Evolutionary conservation across 2,329 filamentous ascomycete species (phyloP).

Genomic region (Ascochyta lentis): DNA sequence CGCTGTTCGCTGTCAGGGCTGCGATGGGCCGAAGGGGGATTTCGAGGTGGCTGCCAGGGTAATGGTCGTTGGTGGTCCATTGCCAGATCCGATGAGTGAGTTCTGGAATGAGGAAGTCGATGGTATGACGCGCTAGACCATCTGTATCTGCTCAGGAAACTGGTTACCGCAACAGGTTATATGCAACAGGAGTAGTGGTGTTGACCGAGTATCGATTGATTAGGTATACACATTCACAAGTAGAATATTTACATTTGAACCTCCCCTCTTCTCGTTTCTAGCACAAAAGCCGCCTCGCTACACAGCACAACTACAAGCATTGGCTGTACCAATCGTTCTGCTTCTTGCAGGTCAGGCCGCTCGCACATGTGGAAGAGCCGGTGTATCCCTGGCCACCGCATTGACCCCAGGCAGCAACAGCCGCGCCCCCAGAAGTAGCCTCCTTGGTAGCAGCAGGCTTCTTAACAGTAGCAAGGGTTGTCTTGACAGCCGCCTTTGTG

Average conservation of each 20-base stretch:
- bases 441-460: conserved; percentile 22
- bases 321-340: conserved; percentile 56
- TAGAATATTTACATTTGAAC: background rate
- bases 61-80: no score
- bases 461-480: conserved; percentile 32
- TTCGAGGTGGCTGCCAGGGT: no score
- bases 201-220: no score
- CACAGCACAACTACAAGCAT: conserved; percentile 36
- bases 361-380: conserved; percentile 49
- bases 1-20: no score
- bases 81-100: no score
- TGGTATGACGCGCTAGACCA: no score
- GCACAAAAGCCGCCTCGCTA: background rate
- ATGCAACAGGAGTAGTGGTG: no score
- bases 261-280: background rate
- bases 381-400: conserved; percentile 53
- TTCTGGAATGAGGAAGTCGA: no score
- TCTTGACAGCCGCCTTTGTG: conserved; percentile 19
- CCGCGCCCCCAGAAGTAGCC: conserved; percentile 16
- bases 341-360: conserved; percentile 49
- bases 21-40: no score
- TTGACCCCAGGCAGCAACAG: conserved; percentile 48
- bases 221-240: background rate
- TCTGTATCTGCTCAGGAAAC: no score
- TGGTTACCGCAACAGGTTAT: no score